Conservation (phyloP, 352 stramenopile genomes). For the Blastocystis sp. region DNA sequence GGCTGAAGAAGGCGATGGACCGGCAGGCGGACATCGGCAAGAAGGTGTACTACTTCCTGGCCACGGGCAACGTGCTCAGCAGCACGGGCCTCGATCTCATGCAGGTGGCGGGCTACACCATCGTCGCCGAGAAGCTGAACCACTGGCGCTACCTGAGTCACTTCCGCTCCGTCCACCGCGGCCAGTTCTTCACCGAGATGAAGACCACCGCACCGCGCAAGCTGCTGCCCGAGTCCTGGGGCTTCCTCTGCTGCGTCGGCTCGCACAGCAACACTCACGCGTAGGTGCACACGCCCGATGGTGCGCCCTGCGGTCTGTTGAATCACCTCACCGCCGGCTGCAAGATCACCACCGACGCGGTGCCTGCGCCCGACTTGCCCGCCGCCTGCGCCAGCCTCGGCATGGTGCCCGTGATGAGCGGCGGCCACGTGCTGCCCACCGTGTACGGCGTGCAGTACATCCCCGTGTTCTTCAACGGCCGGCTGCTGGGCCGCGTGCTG, state of each 20-base stretch:
- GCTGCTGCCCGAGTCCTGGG: constrained; percentile 95
- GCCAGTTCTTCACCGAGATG: constrained; percentile 99
- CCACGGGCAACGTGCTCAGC: constrained; percentile 95
- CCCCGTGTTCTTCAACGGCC: constrained; percentile 59
- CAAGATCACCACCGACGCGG: constrained; percentile 56
- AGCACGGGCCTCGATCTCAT: constrained; percentile 94
- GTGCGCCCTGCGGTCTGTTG: constrained; percentile 93
- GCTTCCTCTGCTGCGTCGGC: constrained; percentile 93
- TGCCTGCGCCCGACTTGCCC: background rate
- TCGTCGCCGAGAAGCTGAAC: constrained; percentile 98
- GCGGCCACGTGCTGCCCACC: background rate
- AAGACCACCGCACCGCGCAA: constrained; percentile 97
- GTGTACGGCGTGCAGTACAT: constrained; percentile 43
- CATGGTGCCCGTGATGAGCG: constrained; percentile 30
- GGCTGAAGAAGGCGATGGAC: constrained; percentile 88
- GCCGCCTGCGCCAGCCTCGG: background rate
- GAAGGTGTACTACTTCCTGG: constrained; percentile 96
- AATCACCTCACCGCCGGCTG: constrained; percentile 90
- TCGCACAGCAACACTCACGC: constrained; percentile 74
- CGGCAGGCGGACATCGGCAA: constrained; percentile 83
- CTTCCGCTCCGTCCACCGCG: constrained; percentile 95
- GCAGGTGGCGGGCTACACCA: constrained; percentile 93
- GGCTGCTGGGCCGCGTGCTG: constrained; percentile 18
- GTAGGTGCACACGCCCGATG: constrained; percentile 87
- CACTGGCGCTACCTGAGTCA: constrained; percentile 97